Percentiles rank a stretch among this genome's conserved stretches.
Evolutionary conservation across 2,329 filamentous ascomycete species (phyloP).

Genomic region (Aspergillus texensis): DNA sequence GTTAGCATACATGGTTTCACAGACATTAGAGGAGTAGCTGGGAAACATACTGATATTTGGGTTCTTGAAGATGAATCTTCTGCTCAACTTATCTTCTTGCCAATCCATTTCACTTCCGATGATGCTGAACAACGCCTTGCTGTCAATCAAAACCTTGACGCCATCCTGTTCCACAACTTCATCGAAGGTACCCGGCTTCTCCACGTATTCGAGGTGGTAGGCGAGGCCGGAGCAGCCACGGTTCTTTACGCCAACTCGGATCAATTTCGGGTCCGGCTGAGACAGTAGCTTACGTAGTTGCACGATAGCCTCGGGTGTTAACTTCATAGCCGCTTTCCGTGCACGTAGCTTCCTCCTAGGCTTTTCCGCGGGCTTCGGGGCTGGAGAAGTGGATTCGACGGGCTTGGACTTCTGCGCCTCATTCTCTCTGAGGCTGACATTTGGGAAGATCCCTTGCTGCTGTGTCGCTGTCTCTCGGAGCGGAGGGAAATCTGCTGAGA

Average conservation of each 20-base stretch:
- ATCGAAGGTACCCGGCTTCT: conserved; percentile 84
- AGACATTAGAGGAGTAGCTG: not conserved
- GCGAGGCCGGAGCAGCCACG: conserved; percentile 90
- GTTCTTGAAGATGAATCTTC: conserved; percentile 92
- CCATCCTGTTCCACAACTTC: conserved; percentile 95
- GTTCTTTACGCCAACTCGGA: conserved; percentile 92
- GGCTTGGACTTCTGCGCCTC: conserved; percentile 70
- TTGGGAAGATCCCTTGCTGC: conserved; percentile 35
- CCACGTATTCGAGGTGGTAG: conserved; percentile 93
- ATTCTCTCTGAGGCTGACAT: conserved; percentile 59
- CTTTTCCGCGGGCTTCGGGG: conserved; percentile 50
- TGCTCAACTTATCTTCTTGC: conserved; percentile 91
- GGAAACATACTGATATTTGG: conserved; percentile 92
- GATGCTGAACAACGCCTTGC: conserved; percentile 95
- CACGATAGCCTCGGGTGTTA: conserved; percentile 77
- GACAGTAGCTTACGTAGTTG: conserved; percentile 78
- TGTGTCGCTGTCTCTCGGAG: conserved; percentile 48
- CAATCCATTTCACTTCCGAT: conserved; percentile 99
- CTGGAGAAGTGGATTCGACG: conserved; percentile 35
- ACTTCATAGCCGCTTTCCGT: conserved; percentile 86
- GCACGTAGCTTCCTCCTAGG: conserved; percentile 71
- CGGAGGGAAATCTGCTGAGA: conserved; percentile 55
- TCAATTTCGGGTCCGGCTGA: conserved; percentile 86
- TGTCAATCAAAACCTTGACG: conserved; percentile 93
- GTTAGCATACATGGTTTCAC: conserved; percentile 24